Percentiles rank a stretch among this genome's conserved stretches.
These are phyloP conservation scores for Thielaviopsis ethacetica DNA, from an alignment of 2,329 filamentous ascomycete species.

Conservation along the genomic window DNA sequence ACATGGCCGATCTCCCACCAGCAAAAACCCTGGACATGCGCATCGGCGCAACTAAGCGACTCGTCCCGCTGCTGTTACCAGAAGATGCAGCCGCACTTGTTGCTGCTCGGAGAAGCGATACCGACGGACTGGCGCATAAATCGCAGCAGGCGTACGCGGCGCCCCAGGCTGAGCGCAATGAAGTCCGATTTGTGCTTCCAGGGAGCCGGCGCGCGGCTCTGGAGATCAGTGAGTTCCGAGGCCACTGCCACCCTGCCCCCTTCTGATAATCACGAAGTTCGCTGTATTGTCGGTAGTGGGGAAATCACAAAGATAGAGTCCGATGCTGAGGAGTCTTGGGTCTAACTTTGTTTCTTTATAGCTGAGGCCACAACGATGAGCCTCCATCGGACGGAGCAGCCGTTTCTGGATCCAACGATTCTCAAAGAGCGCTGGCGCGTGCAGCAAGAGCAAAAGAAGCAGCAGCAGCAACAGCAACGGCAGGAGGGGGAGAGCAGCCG, in stretches of 20 bases:
- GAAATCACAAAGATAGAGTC: neutral
- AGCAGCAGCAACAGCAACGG: neutral
- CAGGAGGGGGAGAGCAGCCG: neutral
- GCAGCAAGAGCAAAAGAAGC: neutral
- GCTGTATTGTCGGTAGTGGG: neutral
- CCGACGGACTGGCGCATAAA: neutral
- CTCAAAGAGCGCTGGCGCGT: conserved; percentile 14
- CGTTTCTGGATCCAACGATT: conserved; percentile 20
- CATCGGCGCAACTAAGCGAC: neutral
- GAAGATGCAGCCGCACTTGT: neutral
- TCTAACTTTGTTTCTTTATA: neutral
- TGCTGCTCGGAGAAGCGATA: neutral
- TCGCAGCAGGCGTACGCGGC: neutral
- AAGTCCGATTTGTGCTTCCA: conserved; percentile 9
- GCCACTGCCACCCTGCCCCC: neutral
- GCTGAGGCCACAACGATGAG: neutral
- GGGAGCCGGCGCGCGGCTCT: conserved; percentile 2
- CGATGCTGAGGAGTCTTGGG: neutral
- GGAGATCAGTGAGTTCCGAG: neutral
- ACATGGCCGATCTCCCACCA: too few species aligned
- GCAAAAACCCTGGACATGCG: too few species aligned
- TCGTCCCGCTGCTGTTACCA: neutral
- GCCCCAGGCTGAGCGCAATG: neutral
- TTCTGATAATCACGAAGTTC: neutral
- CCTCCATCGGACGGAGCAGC: conserved; percentile 16